Evolutionary conservation across 257 asterid species (phyloP).

Genomic region (Mitragyna speciosa): DNA sequence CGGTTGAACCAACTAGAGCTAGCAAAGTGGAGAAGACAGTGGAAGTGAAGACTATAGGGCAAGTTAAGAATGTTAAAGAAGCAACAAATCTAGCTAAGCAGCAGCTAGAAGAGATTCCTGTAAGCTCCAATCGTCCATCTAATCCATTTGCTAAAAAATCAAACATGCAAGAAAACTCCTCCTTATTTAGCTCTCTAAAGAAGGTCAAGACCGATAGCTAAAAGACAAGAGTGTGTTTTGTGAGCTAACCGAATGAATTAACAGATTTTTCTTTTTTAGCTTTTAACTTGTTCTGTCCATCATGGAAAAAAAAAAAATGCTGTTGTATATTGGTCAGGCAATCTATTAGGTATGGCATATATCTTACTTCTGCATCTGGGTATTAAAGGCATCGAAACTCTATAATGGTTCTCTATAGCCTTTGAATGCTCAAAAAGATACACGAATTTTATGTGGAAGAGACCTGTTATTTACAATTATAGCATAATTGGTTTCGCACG

Average conservation of each 20-base stretch:
- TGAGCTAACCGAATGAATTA: not conserved
- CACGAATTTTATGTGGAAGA: not conserved
- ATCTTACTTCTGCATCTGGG: not conserved
- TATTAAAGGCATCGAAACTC: not conserved
- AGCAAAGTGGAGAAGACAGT: conserved; percentile 30
- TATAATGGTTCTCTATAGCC: not conserved
- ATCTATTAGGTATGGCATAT: not conserved
- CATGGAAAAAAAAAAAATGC: not conserved
- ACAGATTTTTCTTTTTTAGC: not conserved
- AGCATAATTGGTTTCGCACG: not conserved
- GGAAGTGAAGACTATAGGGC: conserved; percentile 37
- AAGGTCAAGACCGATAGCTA: conserved; percentile 51
- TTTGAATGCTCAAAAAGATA: not conserved
- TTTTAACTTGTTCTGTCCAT: not conserved
- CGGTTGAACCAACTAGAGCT: conserved; percentile 33
- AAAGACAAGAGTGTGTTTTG: conserved; percentile 17
- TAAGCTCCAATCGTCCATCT: conserved; percentile 47
- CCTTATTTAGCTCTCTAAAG: conserved; percentile 71
- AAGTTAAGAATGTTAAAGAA: conserved; percentile 26
- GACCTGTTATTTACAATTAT: not conserved
- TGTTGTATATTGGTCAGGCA: not conserved
- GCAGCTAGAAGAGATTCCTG: conserved; percentile 13
- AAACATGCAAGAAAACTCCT: conserved; percentile 46
- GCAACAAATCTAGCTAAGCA: conserved; percentile 4
- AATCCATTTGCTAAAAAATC: conserved; percentile 84